These are phyloP conservation scores for Neostapfia colusana DNA, from an alignment of 176 grass and related monocot genomes.

Conservation along the genomic window DNA sequence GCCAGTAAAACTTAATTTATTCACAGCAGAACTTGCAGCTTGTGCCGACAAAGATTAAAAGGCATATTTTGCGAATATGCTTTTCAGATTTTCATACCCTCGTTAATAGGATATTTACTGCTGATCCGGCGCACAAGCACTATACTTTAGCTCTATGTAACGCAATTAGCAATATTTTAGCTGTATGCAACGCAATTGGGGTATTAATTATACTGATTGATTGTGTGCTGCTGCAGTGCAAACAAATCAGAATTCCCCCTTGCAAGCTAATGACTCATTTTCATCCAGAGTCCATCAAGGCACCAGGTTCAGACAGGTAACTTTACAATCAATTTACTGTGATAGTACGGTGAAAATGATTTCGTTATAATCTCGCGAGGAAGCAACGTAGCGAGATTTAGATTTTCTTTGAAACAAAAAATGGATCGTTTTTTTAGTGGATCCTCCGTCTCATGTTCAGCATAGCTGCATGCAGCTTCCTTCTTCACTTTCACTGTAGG, in stretches of 20 bases:
- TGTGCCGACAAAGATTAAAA: background rate
- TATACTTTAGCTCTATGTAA: background rate
- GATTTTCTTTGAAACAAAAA: background rate
- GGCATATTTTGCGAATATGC: conserved; percentile 20
- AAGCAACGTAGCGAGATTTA: background rate
- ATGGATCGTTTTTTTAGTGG: background rate
- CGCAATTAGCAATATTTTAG: too few species aligned
- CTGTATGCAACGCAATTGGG: too few species aligned
- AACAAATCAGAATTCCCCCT: background rate
- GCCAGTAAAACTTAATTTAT: background rate
- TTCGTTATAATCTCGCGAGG: background rate
- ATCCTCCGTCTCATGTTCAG: background rate
- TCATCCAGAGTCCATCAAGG: background rate
- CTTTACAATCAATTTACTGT: background rate
- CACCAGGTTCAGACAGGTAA: background rate
- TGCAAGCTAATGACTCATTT: background rate
- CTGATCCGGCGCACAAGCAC: background rate
- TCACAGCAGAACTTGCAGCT: background rate
- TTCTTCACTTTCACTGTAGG: background rate
- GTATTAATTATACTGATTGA: too few species aligned
- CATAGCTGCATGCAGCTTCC: background rate
- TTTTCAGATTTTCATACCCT: background rate
- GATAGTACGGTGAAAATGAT: background rate
- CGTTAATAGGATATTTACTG: background rate
- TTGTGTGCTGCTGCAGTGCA: background rate